These are phyloP conservation scores for Colletotrichum spaethianum DNA, from an alignment of 2,329 filamentous ascomycete genomes.

Conservation along the genomic window DNA sequence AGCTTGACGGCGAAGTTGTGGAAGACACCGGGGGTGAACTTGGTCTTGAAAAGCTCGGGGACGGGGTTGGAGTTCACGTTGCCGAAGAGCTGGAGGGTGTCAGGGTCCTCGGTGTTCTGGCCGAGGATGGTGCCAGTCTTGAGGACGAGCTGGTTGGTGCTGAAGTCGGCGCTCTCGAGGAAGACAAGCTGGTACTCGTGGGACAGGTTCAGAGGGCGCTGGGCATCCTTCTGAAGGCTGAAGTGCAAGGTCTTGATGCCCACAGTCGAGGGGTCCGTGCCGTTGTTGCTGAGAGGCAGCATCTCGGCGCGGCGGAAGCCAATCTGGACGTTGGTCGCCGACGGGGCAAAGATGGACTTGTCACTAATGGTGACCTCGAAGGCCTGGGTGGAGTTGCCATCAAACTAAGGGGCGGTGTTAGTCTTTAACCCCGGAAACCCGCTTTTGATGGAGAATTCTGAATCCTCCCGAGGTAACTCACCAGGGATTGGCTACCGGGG, in stretches of 20 bases:
- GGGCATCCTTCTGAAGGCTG: slow-evolving; percentile 67
- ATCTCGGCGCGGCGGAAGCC: slow-evolving; percentile 75
- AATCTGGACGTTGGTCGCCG: slow-evolving; percentile 62
- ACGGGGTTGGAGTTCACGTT: slow-evolving; percentile 62
- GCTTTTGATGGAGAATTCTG: not conserved
- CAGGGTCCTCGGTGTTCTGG: slow-evolving; percentile 51
- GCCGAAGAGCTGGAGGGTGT: slow-evolving; percentile 62
- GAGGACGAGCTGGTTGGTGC: slow-evolving; percentile 67
- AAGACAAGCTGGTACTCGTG: slow-evolving; percentile 74
- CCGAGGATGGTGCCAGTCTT: slow-evolving; percentile 69
- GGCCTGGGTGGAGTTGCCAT: slow-evolving; percentile 56
- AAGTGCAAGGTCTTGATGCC: slow-evolving; percentile 75
- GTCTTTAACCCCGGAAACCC: not conserved
- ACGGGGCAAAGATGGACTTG: slow-evolving; percentile 71
- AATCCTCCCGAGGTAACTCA: slow-evolving; percentile 45
- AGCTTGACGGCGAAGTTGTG: slow-evolving; percentile 74
- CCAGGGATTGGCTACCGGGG: slow-evolving; percentile 57
- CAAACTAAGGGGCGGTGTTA: slow-evolving; percentile 52
- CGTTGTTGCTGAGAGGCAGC: slow-evolving; percentile 63
- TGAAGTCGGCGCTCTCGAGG: slow-evolving; percentile 62
- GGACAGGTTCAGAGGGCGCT: slow-evolving; percentile 68
- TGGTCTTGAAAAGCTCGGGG: slow-evolving; percentile 64
- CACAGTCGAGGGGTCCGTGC: slow-evolving; percentile 64
- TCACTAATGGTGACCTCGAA: slow-evolving; percentile 71
- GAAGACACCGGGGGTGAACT: slow-evolving; percentile 66